Base-by-base conservation (phyloP, 139 green algal genomes). In the Spirogloea muscicola region DNA sequence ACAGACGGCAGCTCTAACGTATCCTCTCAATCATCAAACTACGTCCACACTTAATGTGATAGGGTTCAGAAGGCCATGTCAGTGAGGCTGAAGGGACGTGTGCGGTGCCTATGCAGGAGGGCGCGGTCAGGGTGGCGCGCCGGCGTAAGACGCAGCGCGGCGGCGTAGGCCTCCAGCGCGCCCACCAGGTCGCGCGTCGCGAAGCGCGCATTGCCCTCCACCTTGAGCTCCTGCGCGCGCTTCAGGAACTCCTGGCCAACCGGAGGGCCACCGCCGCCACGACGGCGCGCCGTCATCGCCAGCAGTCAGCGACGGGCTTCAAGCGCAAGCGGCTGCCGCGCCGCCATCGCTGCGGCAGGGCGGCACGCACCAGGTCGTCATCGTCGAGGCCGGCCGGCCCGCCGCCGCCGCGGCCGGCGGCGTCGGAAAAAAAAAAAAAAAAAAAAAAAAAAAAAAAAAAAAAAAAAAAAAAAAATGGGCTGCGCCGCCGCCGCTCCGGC, bases 201-300 rank as follows among this genome's bases (percentile, higher is more conserved):
- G 4, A 77, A 77, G 34, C 38, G 59, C 55, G 48, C n/a, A 25
- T 77, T 77, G 55, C 68, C 68, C 68, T 77, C 68, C 58, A 25
- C 68, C 68, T 77, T 77, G 2, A 77, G 59, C 68, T 68, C 46
- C 34, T 74, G 64, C 38, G 64, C 64, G 37, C 52, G 34, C 42
- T 70, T 43, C 44, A 70, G 6, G 5, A 70, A 29, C 18, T 31
- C 41, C 60, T 70, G n/a, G n/a, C n/a, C n/a, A n/a, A n/a, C n/a
- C n/a, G n/a, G n/a, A n/a, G n/a, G n/a, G n/a, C n/a, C n/a, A n/a
- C n/a, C n/a, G n/a, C n/a, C n/a, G n/a, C n/a, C n/a, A n/a, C n/a
- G n/a, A n/a, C n/a, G n/a, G n/a, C n/a, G n/a, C n/a, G n/a, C n/a
- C n/a, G n/a, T n/a, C n/a, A n/a, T n/a, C n/a, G n/a, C n/a, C n/a